Evolutionary conservation across 345 rosid species (phyloP), one percentile per base, ranked within the genome.

Genomic region (Bruguiera gymnorhiza): DNA sequence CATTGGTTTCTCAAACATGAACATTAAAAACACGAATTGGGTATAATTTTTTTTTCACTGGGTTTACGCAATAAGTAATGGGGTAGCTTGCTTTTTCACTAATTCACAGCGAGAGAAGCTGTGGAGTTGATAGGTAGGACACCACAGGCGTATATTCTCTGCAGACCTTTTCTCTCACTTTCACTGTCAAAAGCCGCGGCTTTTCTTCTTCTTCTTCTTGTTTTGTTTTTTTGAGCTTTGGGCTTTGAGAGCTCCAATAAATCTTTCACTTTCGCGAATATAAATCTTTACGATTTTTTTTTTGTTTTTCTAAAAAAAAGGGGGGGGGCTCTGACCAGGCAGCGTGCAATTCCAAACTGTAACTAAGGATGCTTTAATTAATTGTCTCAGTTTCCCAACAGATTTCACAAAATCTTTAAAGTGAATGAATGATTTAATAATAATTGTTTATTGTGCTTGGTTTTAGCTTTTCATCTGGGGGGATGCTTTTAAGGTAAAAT

Each of bases 61-160:
- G 52, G 30, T 37, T 24, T 71, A 18, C 19, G 10, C n/a, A 31
- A 30, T 66, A 20, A 59, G 37, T 1, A 23, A 63, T 23, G 50
- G 6, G 32, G 20, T 52, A n/a, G 19, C 9, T 55, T 54, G 71
- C 57, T 70, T 74, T 67, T 63, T 26, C 66, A 34, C 37, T 34
- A 34, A 34, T 34, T 20, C 15, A 18, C 48, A 9, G 75, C 75
- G 51, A 57, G 60, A 73, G 80, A 83, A 75, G 82, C 70, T 24
- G 77, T 50, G 76, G 53, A 39, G 60, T 48, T 3, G 71, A 54
- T 69, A 79, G 76, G 82, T 32, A 63, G 70, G 6, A 26, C 69
- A 70, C 43, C 10, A 7, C 76, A 70, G 76, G 73, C 84, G 93
- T 80, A 85, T 83, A 86, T 90, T 88, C 93, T 75, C 82, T 70